These are phyloP conservation scores for Leccinum pachyderme DNA, from an alignment of 1,284 basidiomycete genomes.

Conservation along the genomic window DNA sequence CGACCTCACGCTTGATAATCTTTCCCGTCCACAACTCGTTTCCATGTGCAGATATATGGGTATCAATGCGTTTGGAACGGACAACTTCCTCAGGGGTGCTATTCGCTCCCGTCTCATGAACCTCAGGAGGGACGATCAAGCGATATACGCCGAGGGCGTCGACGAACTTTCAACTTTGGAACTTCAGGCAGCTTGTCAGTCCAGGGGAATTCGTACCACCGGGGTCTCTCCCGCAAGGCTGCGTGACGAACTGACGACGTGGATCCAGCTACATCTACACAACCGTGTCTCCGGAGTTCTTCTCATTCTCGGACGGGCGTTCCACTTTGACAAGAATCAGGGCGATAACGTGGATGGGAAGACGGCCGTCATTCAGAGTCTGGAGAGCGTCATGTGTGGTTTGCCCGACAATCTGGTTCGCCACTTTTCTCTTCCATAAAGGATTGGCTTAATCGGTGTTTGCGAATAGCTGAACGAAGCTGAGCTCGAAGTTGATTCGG, in stretches of 20 bases:
- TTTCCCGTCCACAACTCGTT: conserved; percentile 95
- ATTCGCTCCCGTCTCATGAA: conserved; percentile 85
- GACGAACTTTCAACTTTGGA: conserved; percentile 90
- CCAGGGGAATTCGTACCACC: conserved; percentile 87
- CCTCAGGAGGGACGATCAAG: conserved; percentile 90
- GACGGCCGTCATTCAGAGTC: conserved; percentile 70
- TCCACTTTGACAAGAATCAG: conserved; percentile 84
- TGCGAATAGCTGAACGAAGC: conserved; percentile 84
- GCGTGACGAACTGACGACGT: conserved; percentile 86
- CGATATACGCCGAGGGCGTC: conserved; percentile 88
- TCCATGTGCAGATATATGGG: conserved; percentile 98
- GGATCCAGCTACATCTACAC: conserved; percentile 92
- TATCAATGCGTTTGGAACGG: conserved; percentile 97
- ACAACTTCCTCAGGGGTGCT: conserved; percentile 95
- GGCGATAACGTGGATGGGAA: conserved; percentile 77
- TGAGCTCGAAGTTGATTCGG: conserved; percentile 92
- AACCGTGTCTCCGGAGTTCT: conserved; percentile 91
- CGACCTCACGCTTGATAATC: conserved; percentile 96
- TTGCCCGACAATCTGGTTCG: conserved; percentile 92
- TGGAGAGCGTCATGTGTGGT: conserved; percentile 91
- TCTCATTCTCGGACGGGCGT: conserved; percentile 89
- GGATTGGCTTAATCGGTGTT: not conserved
- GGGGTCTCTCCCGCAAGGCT: conserved; percentile 83
- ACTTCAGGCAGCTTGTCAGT: conserved; percentile 91
- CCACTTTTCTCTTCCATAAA: conserved; percentile 10